A percentile compares a stretch with the other conserved stretches of the same genome.
These are phyloP conservation scores for Thermomucor indicae-seudaticae DNA, from an alignment of 371 early-diverging fungal genomes.

Conservation along the genomic window DNA sequence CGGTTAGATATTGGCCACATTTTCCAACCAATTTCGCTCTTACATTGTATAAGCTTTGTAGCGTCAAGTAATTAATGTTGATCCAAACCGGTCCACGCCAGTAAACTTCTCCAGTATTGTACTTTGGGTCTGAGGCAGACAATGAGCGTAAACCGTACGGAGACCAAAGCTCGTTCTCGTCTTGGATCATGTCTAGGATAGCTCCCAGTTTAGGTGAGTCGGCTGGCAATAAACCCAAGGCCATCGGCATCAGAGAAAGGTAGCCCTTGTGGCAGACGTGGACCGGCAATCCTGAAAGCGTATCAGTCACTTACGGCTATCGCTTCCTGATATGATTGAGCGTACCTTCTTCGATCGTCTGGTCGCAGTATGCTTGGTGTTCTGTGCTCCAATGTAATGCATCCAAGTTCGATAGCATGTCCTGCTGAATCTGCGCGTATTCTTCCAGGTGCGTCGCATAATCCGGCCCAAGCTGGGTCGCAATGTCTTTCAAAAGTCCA, in stretches of 20 bases:
- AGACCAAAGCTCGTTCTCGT: constrained; percentile 80
- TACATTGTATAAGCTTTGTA: constrained; percentile 71
- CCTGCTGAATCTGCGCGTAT: constrained; percentile 43
- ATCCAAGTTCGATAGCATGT: constrained; percentile 38
- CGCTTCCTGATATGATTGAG: background rate
- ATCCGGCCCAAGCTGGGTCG: constrained; percentile 53
- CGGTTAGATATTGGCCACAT: background rate
- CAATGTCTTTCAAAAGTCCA: constrained; percentile 64
- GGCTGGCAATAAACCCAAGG: constrained; percentile 69
- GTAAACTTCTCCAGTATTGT: constrained; percentile 85
- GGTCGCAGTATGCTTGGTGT: constrained; percentile 74
- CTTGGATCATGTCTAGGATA: constrained; percentile 70
- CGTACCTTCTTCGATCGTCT: constrained; percentile 48
- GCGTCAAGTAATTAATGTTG: constrained; percentile 85
- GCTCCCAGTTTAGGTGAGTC: constrained; percentile 68
- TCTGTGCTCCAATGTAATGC: constrained; percentile 80
- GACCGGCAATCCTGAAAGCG: constrained; percentile 34
- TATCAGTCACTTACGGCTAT: background rate
- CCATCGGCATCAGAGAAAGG: constrained; percentile 77
- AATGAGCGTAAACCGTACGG: constrained; percentile 79
- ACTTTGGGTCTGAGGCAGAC: constrained; percentile 69
- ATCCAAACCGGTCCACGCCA: constrained; percentile 97
- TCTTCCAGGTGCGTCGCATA: constrained; percentile 48
- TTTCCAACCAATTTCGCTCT: background rate
- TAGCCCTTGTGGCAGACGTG: constrained; percentile 89